These are phyloP conservation scores for Pseudogymnoascus pannorum DNA, from an alignment of 2,329 filamentous ascomycete species.

Conservation along the genomic window DNA sequence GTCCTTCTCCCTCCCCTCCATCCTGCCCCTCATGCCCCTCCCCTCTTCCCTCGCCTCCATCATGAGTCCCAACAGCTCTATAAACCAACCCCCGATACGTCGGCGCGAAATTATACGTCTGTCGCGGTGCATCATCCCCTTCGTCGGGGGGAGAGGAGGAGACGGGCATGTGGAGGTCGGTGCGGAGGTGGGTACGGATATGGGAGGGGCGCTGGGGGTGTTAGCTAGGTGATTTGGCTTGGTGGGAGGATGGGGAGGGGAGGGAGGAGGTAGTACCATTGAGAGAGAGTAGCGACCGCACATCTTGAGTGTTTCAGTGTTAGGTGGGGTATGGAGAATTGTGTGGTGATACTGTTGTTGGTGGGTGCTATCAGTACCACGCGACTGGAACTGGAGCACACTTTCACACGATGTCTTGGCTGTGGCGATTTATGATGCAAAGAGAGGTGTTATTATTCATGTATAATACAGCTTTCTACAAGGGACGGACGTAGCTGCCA, in stretches of 20 bases:
- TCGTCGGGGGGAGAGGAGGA: conserved; percentile 67
- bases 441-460: background rate
- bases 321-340: background rate
- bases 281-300: conserved; percentile 29
- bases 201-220: conserved; percentile 61
- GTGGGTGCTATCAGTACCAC: no score
- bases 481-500: background rate
- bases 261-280: conserved; percentile 19
- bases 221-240: conserved; percentile 1
- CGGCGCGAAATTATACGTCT: conserved; percentile 89
- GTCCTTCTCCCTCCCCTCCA: conserved; percentile 21
- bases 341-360: background rate
- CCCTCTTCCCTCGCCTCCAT: conserved; percentile 41
- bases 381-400: no score
- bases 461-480: background rate
- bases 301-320: no score
- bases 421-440: no score
- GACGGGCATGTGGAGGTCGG: conserved; percentile 66
- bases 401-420: no score
- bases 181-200: conserved; percentile 59
- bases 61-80: conserved; percentile 63
- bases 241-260: background rate
- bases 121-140: conserved; percentile 47
- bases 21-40: no score
- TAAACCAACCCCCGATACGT: conserved; percentile 82